Evolutionary conservation across 2,329 filamentous ascomycete species (phyloP), one percentile per base, ranked within the genome.

Genomic region (Plenodomus lindquistii): DNA sequence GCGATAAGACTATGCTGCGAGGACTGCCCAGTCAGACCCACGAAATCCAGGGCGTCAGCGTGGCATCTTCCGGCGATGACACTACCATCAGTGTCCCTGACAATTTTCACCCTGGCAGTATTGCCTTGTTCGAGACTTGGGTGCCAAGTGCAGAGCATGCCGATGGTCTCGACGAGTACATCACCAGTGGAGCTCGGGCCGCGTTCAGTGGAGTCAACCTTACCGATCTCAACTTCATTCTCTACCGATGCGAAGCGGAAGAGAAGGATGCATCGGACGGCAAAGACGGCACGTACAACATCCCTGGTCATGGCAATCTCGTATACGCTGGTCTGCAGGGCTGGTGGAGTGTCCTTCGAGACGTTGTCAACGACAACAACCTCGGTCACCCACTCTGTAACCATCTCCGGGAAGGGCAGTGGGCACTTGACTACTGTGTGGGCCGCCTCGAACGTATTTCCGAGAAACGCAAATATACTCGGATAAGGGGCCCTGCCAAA

Each of bases 241-340:
- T 99, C 35, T 99, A 97, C 73, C 85, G 91, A 50, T 96, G 90
- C 57, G 92, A 97, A 52, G 85, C 91, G 2, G 94, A 99, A 71
- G 95, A 89, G 72, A 83, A 84, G 40, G 91, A 94, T 59, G 84
- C 83, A 6, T 96, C 88, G 55, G 82, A 81, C 42, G 90, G 91
- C 3, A 81, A 83, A 50, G 90, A 97, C 68, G 93, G 94, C n/a
- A 86, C 86, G 8, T 99, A 97, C 74, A 83, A 86, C 43, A 87
- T 99, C 55, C 94, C 94, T 1, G 86, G 86, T 1, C 79, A 91
- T 66, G 93, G 92, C 2, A 85, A 88, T 50, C 81, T 97, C 36
- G 89, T 97, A 2, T 99, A 97, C 71, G 93, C 93, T 51, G 94
- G 94, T 52, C 80, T 99, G n/a, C 94, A 99, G 71, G 95, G 95